These are phyloP conservation scores for Eucalyptus sp. DNA, from an alignment of 345 rosid species.

Conservation along the genomic window DNA sequence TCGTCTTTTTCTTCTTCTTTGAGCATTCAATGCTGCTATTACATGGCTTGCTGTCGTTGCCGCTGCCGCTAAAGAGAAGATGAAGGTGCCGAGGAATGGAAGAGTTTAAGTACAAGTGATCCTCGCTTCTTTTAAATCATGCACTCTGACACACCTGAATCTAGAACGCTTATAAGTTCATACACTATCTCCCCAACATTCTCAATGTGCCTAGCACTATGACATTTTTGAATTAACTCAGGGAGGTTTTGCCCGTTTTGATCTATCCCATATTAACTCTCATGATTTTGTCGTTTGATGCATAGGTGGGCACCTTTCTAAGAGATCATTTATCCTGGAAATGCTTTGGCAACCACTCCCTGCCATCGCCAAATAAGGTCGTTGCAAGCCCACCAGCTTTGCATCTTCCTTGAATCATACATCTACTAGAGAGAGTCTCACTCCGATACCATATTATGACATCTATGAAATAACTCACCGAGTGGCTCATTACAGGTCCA, in stretches of 20 bases:
- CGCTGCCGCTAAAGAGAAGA: neutral
- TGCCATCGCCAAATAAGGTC: fast-evolving
- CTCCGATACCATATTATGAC: no score
- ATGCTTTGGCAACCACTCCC: no score
- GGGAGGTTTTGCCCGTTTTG: no score
- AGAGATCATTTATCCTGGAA: no score
- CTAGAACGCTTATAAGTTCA: neutral
- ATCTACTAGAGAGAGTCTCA: no score
- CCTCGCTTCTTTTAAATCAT: neutral
- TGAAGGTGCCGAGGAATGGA: neutral
- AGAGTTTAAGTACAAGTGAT: neutral
- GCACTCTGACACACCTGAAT: neutral
- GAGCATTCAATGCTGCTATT: neutral
- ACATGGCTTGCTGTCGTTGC: neutral
- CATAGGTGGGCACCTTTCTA: no score
- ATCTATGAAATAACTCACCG: no score
- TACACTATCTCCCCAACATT: neutral
- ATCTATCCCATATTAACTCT: no score
- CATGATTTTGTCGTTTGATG: no score
- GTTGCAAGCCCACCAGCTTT: no score
- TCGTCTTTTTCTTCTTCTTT: neutral
- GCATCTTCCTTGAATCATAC: no score
- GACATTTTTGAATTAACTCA: no score
- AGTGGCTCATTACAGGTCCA: fast-evolving
- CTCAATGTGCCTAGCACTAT: neutral